Evolutionary conservation across 2,329 filamentous ascomycete species (phyloP), one percentile per base, ranked within the genome.

Genomic region (Simplicillium sp.): DNA sequence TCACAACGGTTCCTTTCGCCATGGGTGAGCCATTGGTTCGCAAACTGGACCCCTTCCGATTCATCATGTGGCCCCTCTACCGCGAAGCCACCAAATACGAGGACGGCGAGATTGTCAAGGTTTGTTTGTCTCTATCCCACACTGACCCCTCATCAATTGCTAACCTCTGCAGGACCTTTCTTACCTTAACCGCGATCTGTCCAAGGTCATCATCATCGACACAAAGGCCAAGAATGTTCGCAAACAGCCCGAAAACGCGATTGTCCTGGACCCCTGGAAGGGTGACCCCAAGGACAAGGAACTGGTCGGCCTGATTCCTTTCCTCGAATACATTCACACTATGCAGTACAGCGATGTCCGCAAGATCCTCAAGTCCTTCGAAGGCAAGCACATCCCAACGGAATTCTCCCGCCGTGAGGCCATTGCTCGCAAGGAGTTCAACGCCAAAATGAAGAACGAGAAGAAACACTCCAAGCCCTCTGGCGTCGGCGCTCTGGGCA

Each of bases 21-120:
- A 84, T 87, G 58, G 90, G 82, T 20, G 88, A 96, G 51, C 87
- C 87, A 17, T 75, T 98, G 39, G 78, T 96, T 50, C 81, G 87
- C 55, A 98, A 98, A 65, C 71, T 98, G 45, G 92, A 98, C 58
- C 92, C 90, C 29, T 97, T 85, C 72, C 86, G 84, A 54, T 87
- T 97, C 60, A 88, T 97, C 60, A 84, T 89, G 67, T 97, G 88
- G 84, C 88, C 89, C 2, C 70, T 98, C 37, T 97, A 87, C 71
- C 79, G 92, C 41, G 92, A 98, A 64, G 92, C 90, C n/a, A 97
- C 92, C 45, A 86, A 89, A 55, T 98, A 95, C 61, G 84, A 96
- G 65, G 84, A 94, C 48, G 92, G 92, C 48, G 86, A 96, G 65
- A 89, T 97, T 55, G 77, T 98, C 65, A 98, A 98, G 81, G 87